Conservation (phyloP, 2,329 filamentous ascomycete genomes). For the Didymella pinodella region DNA sequence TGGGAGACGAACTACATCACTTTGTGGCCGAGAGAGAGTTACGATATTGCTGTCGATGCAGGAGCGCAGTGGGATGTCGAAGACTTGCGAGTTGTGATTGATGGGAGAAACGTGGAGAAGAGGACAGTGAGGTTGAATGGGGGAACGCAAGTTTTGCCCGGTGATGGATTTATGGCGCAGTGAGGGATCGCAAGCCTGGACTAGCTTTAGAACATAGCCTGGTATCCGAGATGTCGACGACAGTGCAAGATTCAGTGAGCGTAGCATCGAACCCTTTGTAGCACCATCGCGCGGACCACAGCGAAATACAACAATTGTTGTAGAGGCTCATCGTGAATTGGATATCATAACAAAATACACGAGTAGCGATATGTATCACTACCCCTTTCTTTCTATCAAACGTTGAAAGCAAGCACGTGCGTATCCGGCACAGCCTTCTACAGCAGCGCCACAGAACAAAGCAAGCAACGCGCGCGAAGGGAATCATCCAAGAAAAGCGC, state of each 20-base stretch:
- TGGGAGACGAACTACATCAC: constrained; percentile 73
- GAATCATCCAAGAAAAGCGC: not conserved
- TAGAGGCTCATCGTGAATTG: constrained; percentile 7
- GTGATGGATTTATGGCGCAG: not conserved
- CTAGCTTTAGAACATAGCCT: too few relatives aligned
- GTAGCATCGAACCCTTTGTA: too few relatives aligned
- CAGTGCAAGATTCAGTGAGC: too few relatives aligned
- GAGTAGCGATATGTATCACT: constrained; percentile 3
- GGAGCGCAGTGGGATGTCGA: not conserved
- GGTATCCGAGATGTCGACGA: too few relatives aligned
- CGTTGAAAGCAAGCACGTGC: constrained; percentile 14
- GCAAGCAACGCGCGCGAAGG: constrained; percentile 8
- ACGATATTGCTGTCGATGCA: constrained; percentile 14
- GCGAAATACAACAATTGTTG: too few relatives aligned
- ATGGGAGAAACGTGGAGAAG: constrained; percentile 25
- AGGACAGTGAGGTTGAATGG: constrained; percentile 18
- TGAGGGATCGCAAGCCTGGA: not conserved
- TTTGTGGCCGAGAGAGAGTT: constrained; percentile 63
- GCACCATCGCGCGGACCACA: too few relatives aligned
- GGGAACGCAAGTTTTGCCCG: constrained; percentile 16
- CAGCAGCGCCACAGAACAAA: constrained; percentile 5
- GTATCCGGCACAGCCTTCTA: constrained; percentile 21
- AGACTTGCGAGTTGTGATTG: constrained; percentile 18
- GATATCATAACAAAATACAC: constrained; percentile 19
- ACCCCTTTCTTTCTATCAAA: constrained; percentile 19